A percentile compares a stretch with the other conserved stretches of the same genome.
Conservation (phyloP, 2,329 filamentous ascomycete species). For the Ophiosphaerella herpotricha region DNA sequence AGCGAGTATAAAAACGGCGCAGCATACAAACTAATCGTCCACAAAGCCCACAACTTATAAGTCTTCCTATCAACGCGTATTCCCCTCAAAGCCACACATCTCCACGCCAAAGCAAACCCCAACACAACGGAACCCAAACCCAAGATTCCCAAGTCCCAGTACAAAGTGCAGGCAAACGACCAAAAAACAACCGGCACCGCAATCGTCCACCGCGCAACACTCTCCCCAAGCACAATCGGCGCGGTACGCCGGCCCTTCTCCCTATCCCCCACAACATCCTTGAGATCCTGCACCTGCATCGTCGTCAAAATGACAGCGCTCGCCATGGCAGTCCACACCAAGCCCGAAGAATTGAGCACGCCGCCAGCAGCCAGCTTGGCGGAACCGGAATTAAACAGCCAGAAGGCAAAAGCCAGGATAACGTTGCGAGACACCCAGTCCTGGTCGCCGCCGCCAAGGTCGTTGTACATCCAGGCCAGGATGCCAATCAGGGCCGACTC, state of each 20-base stretch:
- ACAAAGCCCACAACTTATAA: background rate
- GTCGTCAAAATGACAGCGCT: slow-evolving; percentile 23
- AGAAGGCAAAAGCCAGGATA: slow-evolving; percentile 13
- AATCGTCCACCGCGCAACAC: background rate
- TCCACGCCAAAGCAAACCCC: background rate
- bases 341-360: background rate
- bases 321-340: slow-evolving; percentile 8
- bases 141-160: background rate
- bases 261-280: slow-evolving; percentile 30
- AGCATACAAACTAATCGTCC: background rate
- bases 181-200: background rate
- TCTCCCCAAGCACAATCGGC: slow-evolving; percentile 18
- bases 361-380: slow-evolving; percentile 2
- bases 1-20: background rate
- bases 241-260: slow-evolving; percentile 18
- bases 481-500: slow-evolving; percentile 35
- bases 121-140: background rate
- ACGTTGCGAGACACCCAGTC: slow-evolving; percentile 17
- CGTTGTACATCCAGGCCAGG: slow-evolving; percentile 49
- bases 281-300: slow-evolving; percentile 35
- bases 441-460: slow-evolving; percentile 23
- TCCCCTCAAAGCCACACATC: background rate
- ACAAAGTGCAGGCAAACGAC: background rate
- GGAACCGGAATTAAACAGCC: slow-evolving; percentile 7
- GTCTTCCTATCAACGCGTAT: background rate